phyloP scores from a whole-genome alignment of 495 filamentous ascomycete genomes.

The Aspergillus olivimuriae region DNA sequence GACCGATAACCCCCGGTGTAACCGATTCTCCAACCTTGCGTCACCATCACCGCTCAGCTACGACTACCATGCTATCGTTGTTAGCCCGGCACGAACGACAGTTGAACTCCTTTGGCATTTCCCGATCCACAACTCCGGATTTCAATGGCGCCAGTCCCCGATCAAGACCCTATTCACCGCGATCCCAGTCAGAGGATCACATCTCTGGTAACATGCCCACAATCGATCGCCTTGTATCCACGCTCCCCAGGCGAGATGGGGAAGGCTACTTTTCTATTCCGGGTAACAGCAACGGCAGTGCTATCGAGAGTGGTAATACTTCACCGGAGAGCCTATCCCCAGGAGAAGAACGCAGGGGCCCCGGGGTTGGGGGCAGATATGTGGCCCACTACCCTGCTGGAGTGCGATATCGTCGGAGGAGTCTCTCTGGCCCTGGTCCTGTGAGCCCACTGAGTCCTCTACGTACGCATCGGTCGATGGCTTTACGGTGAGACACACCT shows the following conservation, averaged over 20 bases:
- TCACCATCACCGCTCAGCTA: slow-evolving; percentile 34
- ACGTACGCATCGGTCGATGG: background rate
- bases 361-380: slow-evolving; percentile 15
- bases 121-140: slow-evolving; percentile 16
- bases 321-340: no score
- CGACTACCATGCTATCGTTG: slow-evolving; percentile 24
- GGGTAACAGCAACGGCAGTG: no score
- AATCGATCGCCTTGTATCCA: slow-evolving; percentile 1
- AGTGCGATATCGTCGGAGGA: slow-evolving; percentile 23
- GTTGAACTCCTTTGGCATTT: slow-evolving; percentile 11
- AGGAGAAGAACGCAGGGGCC: slow-evolving; percentile 12
- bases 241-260: background rate
- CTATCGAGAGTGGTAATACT: no score
- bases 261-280: slow-evolving; percentile 22
- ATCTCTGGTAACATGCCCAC: slow-evolving; percentile 2
- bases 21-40: background rate
- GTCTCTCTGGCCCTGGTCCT: slow-evolving; percentile 23
- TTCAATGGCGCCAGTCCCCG: background rate
- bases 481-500: background rate
- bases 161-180: slow-evolving; percentile 5
- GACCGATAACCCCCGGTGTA: background rate
- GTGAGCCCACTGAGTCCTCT: background rate
- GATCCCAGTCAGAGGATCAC: slow-evolving; percentile 8
- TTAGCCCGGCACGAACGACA: slow-evolving; percentile 4
- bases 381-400: slow-evolving; percentile 26